Evolutionary conservation across 345 rosid genomes (phyloP).

Genomic region (Eucalyptus melliodora): DNA sequence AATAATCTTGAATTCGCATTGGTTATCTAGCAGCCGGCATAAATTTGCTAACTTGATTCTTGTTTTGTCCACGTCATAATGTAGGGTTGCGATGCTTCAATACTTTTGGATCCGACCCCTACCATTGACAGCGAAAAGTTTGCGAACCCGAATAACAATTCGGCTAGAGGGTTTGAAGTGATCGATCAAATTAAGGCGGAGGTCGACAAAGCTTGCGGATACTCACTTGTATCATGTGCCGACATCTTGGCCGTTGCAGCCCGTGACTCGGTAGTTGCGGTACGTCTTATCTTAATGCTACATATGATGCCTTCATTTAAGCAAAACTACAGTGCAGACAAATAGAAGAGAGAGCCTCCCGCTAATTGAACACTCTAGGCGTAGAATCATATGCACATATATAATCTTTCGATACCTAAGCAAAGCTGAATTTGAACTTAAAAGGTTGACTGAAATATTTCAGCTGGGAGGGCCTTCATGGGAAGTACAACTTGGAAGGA

Average conservation of each 20-base stretch:
- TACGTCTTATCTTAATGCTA: not conserved
- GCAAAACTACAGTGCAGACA: not conserved
- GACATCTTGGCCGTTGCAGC: slow-evolving; percentile 59
- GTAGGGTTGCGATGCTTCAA: slow-evolving; percentile 58
- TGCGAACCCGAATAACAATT: slow-evolving; percentile 15
- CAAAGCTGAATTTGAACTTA: not conserved
- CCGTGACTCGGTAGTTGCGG: slow-evolving; percentile 47
- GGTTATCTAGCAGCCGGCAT: not conserved
- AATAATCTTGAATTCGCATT: not conserved
- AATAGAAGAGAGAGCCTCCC: not conserved
- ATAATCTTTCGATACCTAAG: not conserved
- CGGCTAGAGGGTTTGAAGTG: slow-evolving; percentile 49
- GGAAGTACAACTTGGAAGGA: slow-evolving; percentile 25
- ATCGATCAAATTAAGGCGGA: slow-evolving; percentile 46
- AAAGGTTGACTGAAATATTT: not conserved
- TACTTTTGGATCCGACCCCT: slow-evolving; percentile 43
- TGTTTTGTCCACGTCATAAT: not conserved
- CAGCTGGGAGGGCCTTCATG: slow-evolving; percentile 46
- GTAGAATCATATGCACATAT: not conserved
- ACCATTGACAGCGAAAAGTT: slow-evolving; percentile 43
- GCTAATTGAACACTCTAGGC: not conserved
- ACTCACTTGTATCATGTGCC: slow-evolving; percentile 50
- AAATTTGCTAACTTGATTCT: not conserved
- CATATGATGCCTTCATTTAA: not conserved
- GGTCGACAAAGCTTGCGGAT: slow-evolving; percentile 38